Evolutionary conservation across 1,284 basidiomycete species (phyloP).

Genomic region (Tylopilus sp.): DNA sequence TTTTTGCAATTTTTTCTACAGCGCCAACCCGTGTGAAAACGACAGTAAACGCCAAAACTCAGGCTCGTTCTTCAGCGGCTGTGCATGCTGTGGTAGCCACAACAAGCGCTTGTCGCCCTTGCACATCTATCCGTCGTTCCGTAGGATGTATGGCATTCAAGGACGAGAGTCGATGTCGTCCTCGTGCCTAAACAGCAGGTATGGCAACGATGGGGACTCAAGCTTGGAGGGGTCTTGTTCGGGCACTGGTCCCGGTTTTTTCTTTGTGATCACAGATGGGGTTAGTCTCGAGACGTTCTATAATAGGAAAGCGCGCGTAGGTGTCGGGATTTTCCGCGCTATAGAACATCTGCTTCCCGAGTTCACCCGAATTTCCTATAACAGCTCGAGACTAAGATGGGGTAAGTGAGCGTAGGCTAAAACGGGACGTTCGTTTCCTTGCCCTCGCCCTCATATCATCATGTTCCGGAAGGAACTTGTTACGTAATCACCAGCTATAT

Average conservation of each 20-base stretch:
- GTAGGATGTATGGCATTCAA: conserved; percentile 15
- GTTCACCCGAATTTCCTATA: too few relatives aligned
- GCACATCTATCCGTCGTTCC: conserved; percentile 23
- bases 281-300: too few relatives aligned
- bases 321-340: too few relatives aligned
- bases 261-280: conserved; percentile 2
- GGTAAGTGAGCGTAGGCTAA: too few relatives aligned
- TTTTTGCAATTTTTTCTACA: too few relatives aligned
- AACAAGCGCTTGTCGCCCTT: conserved; percentile 16
- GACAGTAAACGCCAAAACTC: conserved; percentile 9
- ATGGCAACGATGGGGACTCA: neutral
- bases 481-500: too few relatives aligned
- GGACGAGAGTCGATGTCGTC: conserved; percentile 9
- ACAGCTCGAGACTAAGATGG: too few relatives aligned
- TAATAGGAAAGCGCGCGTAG: neutral
- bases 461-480: too few relatives aligned
- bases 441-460: too few relatives aligned
- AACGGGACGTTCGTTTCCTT: neutral
- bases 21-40: too few relatives aligned
- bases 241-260: neutral
- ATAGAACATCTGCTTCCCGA: too few relatives aligned
- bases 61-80: conserved; percentile 3
- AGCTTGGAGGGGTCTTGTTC: neutral
- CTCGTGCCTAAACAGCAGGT: conserved; percentile 12
- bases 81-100: conserved; percentile 25